A percentile compares a stretch with the other conserved stretches of the same genome.
phyloP scores from a whole-genome alignment of 2,329 filamentous ascomycete genomes.

The Rhinocladiella mackenziei region DNA sequence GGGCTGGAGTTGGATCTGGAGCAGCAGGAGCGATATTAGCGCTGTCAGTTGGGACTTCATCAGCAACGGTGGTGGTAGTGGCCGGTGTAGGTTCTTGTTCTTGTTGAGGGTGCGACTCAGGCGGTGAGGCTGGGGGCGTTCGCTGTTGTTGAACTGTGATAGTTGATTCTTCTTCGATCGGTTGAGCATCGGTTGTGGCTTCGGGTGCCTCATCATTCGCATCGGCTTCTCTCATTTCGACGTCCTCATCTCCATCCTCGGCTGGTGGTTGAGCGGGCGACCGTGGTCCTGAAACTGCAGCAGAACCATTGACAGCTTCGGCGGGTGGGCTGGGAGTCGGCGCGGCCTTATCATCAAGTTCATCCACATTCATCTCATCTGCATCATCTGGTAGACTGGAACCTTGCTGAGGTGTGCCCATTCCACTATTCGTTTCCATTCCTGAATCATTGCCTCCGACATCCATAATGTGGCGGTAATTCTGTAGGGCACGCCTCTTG shows the following conservation, averaged over 20 bases:
- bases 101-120: conserved; percentile 8
- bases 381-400: conserved; percentile 44
- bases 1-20: conserved; percentile 6
- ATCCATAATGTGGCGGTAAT: conserved; percentile 66
- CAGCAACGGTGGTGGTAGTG: too few relatives aligned
- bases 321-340: conserved; percentile 17
- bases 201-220: conserved; percentile 36
- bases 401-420: conserved; percentile 44
- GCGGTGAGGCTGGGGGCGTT: conserved; percentile 31
- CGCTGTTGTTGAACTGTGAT: conserved; percentile 29
- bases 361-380: conserved; percentile 43
- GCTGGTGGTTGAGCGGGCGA: conserved; percentile 9
- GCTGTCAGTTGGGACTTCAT: background rate
- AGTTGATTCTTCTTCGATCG: conserved; percentile 23
- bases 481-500: conserved; percentile 79
- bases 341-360: conserved; percentile 20
- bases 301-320: conserved; percentile 17
- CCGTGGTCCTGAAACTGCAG: conserved; percentile 17
- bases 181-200: conserved; percentile 34
- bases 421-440: conserved; percentile 46
- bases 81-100: conserved; percentile 7
- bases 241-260: conserved; percentile 26
- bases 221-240: conserved; percentile 41
- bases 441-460: conserved; percentile 48
- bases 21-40: conserved; percentile 4